phyloP scores from a whole-genome alignment of 306 rosid species.

The Rosa persica region DNA sequence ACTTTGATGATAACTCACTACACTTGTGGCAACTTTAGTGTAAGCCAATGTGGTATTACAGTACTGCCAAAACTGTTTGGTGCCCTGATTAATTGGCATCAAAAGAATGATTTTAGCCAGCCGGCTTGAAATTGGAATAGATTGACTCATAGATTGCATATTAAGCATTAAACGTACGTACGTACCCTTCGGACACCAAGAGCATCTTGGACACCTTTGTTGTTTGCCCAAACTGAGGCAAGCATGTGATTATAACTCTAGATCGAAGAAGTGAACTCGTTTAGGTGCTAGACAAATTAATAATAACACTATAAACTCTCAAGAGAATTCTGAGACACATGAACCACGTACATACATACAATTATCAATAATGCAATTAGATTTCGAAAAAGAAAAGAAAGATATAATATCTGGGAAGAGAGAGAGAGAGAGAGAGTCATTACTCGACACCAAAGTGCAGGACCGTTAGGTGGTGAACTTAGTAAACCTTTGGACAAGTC shows the following conservation, averaged over 20 bases:
- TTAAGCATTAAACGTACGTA: background rate
- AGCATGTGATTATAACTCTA: slow-evolving; percentile 19
- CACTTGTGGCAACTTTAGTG: slow-evolving; percentile 1
- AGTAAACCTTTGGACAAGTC: background rate
- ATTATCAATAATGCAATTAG: too few species aligned
- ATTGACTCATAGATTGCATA: too few species aligned
- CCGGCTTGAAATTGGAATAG: background rate
- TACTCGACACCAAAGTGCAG: slow-evolving; percentile 22
- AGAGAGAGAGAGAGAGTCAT: background rate
- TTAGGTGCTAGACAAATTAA: background rate
- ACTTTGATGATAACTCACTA: slow-evolving; percentile 14
- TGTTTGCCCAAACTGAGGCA: slow-evolving; percentile 15
- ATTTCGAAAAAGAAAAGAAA: too few species aligned
- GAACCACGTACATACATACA: too few species aligned
- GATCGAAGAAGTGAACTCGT: background rate
- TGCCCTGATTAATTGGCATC: slow-evolving; percentile 12
- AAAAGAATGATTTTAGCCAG: background rate
- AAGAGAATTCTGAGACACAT: too few species aligned
- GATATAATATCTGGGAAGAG: background rate
- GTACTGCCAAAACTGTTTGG: slow-evolving; percentile 19
- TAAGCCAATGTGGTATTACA: slow-evolving; percentile 24
- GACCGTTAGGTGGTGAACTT: background rate
- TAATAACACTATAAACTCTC: too few species aligned
- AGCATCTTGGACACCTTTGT: slow-evolving; percentile 19
- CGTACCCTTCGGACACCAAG: slow-evolving; percentile 20